Percentiles rank a stretch among this genome's conserved stretches.
These are phyloP conservation scores for Candida silvicultrix DNA, from an alignment of 805 yeast genomes.

Conservation along the genomic window DNA sequence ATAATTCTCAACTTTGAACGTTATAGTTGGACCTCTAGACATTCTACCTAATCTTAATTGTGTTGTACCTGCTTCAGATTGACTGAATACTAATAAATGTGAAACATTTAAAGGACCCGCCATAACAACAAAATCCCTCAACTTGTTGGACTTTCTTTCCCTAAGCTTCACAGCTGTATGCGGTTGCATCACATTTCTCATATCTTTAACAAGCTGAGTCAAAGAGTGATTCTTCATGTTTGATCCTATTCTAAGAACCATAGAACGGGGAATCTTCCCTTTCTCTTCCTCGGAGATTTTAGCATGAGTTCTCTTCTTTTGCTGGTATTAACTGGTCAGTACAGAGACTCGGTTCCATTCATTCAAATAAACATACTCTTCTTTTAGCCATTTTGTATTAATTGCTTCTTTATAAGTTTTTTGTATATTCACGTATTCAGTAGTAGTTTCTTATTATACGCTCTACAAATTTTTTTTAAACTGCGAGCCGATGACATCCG, in stretches of 20 bases:
- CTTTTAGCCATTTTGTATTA: conserved; percentile 41
- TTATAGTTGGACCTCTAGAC: conserved; percentile 92
- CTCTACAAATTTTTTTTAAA: conserved; percentile 7
- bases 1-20: conserved; percentile 72
- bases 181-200: conserved; percentile 90
- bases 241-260: conserved; percentile 86
- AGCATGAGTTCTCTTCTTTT: conserved; percentile 84
- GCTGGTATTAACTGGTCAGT: conserved; percentile 26
- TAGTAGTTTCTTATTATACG: neutral
- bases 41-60: conserved; percentile 78
- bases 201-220: conserved; percentile 78
- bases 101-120: conserved; percentile 94
- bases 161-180: conserved; percentile 86
- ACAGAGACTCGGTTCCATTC: too few relatives aligned
- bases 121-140: conserved; percentile 96
- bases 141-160: conserved; percentile 81
- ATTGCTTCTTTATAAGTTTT: neutral
- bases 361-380: conserved; percentile 38
- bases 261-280: conserved; percentile 79
- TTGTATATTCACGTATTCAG: too few relatives aligned
- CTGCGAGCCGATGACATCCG: conserved; percentile 22
- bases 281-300: conserved; percentile 55
- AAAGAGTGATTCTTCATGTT: conserved; percentile 74
- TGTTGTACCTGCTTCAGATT: conserved; percentile 73
- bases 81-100: conserved; percentile 82